Conservation (phyloP, 768 basidiomycete genomes). For the Vishniacozyma victoriae region DNA sequence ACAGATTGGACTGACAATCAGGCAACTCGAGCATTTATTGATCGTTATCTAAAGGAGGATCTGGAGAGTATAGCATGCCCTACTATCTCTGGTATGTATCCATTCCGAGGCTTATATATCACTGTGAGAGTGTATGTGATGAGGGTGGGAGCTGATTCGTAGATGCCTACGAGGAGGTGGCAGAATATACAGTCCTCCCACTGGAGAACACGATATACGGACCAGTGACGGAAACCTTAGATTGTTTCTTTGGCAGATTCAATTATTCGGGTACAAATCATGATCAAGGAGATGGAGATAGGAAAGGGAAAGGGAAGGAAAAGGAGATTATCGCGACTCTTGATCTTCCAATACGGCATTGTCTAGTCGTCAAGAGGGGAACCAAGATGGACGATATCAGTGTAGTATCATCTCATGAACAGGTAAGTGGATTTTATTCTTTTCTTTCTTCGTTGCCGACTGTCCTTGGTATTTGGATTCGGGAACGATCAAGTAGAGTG, state of each 20-base stretch:
- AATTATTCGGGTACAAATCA: neutral
- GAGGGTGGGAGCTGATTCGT: neutral
- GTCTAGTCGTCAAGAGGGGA: conserved; percentile 29
- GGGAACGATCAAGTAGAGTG: neutral
- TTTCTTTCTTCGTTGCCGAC: neutral
- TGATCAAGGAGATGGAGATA: neutral
- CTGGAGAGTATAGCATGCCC: conserved; percentile 24
- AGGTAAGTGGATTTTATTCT: conserved; percentile 19
- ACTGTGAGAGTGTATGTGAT: neutral
- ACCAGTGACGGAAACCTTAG: conserved; percentile 39
- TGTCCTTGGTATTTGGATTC: neutral
- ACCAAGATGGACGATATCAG: conserved; percentile 28
- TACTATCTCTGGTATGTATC: conserved; percentile 22
- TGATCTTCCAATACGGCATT: conserved; percentile 33
- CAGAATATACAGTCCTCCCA: conserved; percentile 36
- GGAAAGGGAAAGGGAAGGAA: neutral
- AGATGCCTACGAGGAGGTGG: conserved; percentile 19
- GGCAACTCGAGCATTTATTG: conserved; percentile 22
- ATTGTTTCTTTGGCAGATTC: conserved; percentile 2
- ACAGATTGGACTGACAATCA: conserved; percentile 1
- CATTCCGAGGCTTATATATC: neutral
- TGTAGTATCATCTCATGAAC: conserved; percentile 44
- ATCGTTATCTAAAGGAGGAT: conserved; percentile 1
- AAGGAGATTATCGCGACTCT: conserved; percentile 24
- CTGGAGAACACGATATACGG: conserved; percentile 44